Evolutionary conservation across 2,329 filamentous ascomycete species (phyloP).

Genomic region (Aspergillus costaricaensis): DNA sequence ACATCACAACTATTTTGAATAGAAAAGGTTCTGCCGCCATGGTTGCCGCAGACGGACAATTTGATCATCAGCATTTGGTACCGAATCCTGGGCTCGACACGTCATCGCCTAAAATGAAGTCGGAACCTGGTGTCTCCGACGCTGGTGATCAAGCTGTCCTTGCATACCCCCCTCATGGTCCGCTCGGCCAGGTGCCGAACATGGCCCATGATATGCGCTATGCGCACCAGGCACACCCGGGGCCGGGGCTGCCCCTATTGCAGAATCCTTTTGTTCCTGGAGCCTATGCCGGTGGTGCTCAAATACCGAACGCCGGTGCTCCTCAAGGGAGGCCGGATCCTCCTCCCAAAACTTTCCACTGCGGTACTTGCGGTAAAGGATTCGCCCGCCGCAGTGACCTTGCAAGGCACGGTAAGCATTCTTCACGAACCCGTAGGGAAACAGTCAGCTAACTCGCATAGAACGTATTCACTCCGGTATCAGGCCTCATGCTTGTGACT

Average conservation of each 20-base stretch:
- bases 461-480: slow-evolving; percentile 94
- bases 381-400: slow-evolving; percentile 94
- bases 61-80: slow-evolving; percentile 49
- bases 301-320: slow-evolving; percentile 48
- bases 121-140: slow-evolving; percentile 60
- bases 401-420: slow-evolving; percentile 81
- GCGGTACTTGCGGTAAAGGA: slow-evolving; percentile 84
- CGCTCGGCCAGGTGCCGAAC: slow-evolving; percentile 53
- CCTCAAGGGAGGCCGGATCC: slow-evolving; percentile 50
- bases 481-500: slow-evolving; percentile 89
- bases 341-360: slow-evolving; percentile 77
- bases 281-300: slow-evolving; percentile 49
- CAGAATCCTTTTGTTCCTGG: slow-evolving; percentile 56
- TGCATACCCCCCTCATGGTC: slow-evolving; percentile 60
- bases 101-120: slow-evolving; percentile 58
- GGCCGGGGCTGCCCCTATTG: slow-evolving; percentile 56
- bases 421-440: no score
- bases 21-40: slow-evolving; percentile 50
- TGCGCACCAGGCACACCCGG: slow-evolving; percentile 54
- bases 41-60: slow-evolving; percentile 45
- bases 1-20: slow-evolving; percentile 56
- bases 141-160: slow-evolving; percentile 58
- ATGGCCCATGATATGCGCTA: slow-evolving; percentile 57
- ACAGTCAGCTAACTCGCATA: slow-evolving; percentile 40
- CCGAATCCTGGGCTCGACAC: slow-evolving; percentile 43